Base-by-base conservation (phyloP, 257 asterid species). In the Rehmannia glutinosa region DNA sequence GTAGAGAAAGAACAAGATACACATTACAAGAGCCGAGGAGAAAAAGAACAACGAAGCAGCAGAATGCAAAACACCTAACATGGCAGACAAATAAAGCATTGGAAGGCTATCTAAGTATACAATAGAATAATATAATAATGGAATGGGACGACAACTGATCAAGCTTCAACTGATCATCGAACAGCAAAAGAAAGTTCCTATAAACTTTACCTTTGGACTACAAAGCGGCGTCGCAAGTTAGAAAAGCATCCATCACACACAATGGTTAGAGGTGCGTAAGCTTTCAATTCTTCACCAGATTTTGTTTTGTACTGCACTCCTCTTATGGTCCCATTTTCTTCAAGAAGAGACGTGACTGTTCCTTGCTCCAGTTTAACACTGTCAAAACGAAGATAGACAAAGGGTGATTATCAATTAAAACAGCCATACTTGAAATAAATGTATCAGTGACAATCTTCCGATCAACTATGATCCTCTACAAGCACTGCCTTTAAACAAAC, bases 341-440 rank as follows among this genome's bases (percentile, higher is more conserved):
- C 84, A 41, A 79, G 81, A 33, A 79, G 68, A 63, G 81, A 79
- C 0, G 71, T 65, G 1, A 79, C 84, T 11, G 76, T 68, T 53
- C 84, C 84, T 75, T 79, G 84, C 69, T 79, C 78, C 30, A 79
- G 49, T 50, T 16, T 55, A 39, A 73, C 96, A 82, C 98, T 91
- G 69, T 27, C 62, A 57, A 15, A 78, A 9, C n/a, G n/a, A n/a
- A n/a, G n/a, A n/a, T n/a, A n/a, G n/a, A 9, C 68, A 41, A 47
- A 41, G 3, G 7, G 24, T 21, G 43, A 32, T 5, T 19, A 28
- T 70, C 62, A 46, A 35, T 55, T 10, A 19, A 66, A 28, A 41
- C 1, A 5, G 41, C 24, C 32, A 45, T 6, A 30, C 51, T 52
- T 41, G 17, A 61, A 62, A 32, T n/a, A 16, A 43, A 24, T 20